phyloP scores from a whole-genome alignment of 306 rosid species.

The Casuarina glauca region DNA sequence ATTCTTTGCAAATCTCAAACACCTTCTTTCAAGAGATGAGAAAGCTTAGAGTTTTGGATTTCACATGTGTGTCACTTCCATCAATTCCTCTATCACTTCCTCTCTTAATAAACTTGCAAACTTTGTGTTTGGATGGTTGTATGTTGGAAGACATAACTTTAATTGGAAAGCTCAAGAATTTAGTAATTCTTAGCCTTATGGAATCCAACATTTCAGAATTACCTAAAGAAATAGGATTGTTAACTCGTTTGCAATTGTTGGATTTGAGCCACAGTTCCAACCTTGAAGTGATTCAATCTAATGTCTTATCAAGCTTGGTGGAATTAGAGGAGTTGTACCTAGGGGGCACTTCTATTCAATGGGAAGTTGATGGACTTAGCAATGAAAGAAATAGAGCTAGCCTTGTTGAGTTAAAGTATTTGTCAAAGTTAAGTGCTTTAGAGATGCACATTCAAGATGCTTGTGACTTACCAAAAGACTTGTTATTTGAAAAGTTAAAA shows the following conservation, averaged over 20 bases:
- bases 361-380: neutral
- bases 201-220: neutral
- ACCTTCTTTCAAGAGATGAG: neutral
- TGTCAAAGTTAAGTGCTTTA: slow-evolving; percentile 1
- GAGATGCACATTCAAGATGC: slow-evolving; percentile 1
- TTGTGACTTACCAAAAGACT: neutral
- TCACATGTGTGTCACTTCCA: rapidly evolving
- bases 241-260: slow-evolving; percentile 9
- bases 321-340: slow-evolving; percentile 10
- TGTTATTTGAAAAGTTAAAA: neutral
- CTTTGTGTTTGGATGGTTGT: neutral
- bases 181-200: slow-evolving; percentile 14
- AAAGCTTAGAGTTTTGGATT: slow-evolving; percentile 8
- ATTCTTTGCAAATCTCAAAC: neutral
- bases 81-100: slow-evolving; percentile 1
- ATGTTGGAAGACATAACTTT: neutral
- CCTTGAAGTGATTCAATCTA: slow-evolving; percentile 14
- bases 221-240: neutral
- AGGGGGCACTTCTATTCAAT: neutral
- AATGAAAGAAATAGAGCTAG: no score
- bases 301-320: slow-evolving; percentile 13
- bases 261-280: neutral
- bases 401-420: slow-evolving; percentile 12
- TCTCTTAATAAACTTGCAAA: neutral
- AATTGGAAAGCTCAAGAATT: neutral